Percentiles rank a stretch among this genome's conserved stretches.
Conservation (phyloP, 192 early-diverging fungal genomes). For the Paraglomus brasilianum region DNA sequence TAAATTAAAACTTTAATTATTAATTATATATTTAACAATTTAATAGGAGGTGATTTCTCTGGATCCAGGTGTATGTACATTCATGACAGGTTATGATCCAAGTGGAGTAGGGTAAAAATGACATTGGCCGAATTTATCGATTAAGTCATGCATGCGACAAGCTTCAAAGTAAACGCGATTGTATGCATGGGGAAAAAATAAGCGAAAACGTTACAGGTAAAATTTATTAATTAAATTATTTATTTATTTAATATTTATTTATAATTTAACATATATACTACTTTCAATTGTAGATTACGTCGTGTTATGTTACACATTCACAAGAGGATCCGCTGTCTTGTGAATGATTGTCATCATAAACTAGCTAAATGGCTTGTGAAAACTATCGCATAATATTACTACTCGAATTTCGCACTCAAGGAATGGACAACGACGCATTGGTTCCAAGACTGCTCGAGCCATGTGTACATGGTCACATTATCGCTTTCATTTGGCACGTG, state of each 20-base stretch:
- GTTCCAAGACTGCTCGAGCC: neutral
- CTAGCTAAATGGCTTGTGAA: conserved; percentile 5
- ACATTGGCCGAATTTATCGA: conserved; percentile 3
- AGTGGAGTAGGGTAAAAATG: conserved; percentile 1
- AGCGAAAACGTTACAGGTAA: conserved; percentile 4
- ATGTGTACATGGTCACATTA: conserved; percentile 4
- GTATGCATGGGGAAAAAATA: conserved; percentile 6
- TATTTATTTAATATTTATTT: too few species aligned
- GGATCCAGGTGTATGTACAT: conserved; percentile 6
- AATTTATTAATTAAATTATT: too few species aligned
- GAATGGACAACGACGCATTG: conserved; percentile 10
- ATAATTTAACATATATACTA: too few species aligned
- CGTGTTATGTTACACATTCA: conserved; percentile 9
- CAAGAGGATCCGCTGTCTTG: neutral
- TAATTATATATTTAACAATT: too few species aligned
- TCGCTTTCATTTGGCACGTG: neutral
- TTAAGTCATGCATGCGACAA: neutral
- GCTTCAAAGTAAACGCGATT: conserved; percentile 3
- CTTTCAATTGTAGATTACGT: conserved; percentile 1
- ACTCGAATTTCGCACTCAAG: conserved; percentile 11
- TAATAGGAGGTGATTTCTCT: too few species aligned
- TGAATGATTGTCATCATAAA: conserved; percentile 5
- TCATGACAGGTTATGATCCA: conserved; percentile 11
- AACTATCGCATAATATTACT: conserved; percentile 17
- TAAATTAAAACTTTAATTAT: too few species aligned